These are phyloP conservation scores for Pestalotiopsis sp. DNA, from an alignment of 2,329 filamentous ascomycete genomes.

Conservation along the genomic window DNA sequence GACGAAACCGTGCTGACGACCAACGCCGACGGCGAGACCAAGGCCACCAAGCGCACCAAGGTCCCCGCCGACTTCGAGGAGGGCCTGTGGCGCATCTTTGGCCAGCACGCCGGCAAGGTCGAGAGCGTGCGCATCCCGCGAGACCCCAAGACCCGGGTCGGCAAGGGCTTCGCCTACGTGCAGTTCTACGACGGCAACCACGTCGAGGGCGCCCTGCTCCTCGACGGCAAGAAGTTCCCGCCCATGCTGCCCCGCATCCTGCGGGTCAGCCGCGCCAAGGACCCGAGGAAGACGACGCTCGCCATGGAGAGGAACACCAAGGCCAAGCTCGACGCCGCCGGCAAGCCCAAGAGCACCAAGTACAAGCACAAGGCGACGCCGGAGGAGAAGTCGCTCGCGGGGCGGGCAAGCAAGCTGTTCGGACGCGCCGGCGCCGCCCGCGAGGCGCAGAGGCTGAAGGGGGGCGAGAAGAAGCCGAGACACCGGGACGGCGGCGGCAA, in stretches of 20 bases:
- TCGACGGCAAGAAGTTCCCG: conserved; percentile 90
- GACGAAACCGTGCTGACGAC: conserved; percentile 76
- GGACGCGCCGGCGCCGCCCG: conserved; percentile 67
- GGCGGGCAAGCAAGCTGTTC: conserved; percentile 74
- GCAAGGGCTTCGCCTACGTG: conserved; percentile 97
- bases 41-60: conserved; percentile 74
- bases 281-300: conserved; percentile 61
- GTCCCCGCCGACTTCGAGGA: conserved; percentile 87
- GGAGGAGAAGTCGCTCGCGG: conserved; percentile 70
- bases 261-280: conserved; percentile 85
- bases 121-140: conserved; percentile 93
- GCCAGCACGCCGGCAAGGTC: conserved; percentile 73
- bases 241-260: conserved; percentile 89
- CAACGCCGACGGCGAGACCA: conserved; percentile 65
- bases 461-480: conserved; percentile 25
- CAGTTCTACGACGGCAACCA: conserved; percentile 89
- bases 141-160: conserved; percentile 86
- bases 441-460: conserved; percentile 38
- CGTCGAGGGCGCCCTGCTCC: conserved; percentile 87
- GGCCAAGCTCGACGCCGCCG: conserved; percentile 32
- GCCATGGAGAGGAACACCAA: conserved; percentile 53
- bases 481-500: conserved; percentile 17
- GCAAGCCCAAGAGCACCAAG: conserved; percentile 44
- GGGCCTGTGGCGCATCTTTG: conserved; percentile 84
- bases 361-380: conserved; percentile 74